A percentile compares a stretch with the other conserved stretches of the same genome.
Conservation (phyloP, 1,284 basidiomycete genomes). For the Puccinia horiana region DNA sequence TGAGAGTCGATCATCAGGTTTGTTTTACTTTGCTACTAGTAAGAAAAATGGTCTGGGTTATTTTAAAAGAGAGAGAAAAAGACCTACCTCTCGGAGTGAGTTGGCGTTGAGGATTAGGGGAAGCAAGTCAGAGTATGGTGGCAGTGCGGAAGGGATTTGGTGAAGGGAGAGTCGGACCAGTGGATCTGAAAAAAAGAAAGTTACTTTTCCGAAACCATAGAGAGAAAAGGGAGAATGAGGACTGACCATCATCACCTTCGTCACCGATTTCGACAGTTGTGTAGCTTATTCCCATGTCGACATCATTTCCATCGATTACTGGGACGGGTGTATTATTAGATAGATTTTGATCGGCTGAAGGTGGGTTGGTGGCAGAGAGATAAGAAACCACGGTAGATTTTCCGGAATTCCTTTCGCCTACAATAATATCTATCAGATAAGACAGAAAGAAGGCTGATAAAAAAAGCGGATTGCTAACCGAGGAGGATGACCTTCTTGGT, state of each 20-base stretch:
- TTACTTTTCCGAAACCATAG: not conserved
- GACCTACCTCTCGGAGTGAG: constrained; percentile 51
- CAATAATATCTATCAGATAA: not conserved
- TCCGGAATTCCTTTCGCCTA: constrained; percentile 71
- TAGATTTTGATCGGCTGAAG: constrained; percentile 65
- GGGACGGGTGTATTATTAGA: constrained; percentile 60
- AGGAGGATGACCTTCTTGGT: constrained; percentile 35
- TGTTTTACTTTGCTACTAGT: not conserved
- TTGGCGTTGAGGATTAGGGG: constrained; percentile 50
- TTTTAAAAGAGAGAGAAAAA: not conserved
- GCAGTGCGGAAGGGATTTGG: constrained; percentile 44
- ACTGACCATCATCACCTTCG: constrained; percentile 81
- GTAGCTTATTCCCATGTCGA: constrained; percentile 80
- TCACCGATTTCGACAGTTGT: constrained; percentile 81
- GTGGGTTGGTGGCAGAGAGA: constrained; percentile 64
- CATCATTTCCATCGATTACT: constrained; percentile 52
- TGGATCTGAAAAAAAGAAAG: constrained; percentile 19
- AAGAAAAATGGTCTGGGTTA: not conserved
- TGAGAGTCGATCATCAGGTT: not conserved
- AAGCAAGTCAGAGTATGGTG: constrained; percentile 50
- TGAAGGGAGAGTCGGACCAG: constrained; percentile 48
- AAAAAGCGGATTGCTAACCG: not conserved
- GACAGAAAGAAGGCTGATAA: not conserved
- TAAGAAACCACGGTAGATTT: constrained; percentile 73
- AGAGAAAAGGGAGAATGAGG: not conserved